Evolutionary conservation across 1,284 basidiomycete species (phyloP), one percentile per base, ranked within the genome.

Genomic region (Abortiporus biennis): DNA sequence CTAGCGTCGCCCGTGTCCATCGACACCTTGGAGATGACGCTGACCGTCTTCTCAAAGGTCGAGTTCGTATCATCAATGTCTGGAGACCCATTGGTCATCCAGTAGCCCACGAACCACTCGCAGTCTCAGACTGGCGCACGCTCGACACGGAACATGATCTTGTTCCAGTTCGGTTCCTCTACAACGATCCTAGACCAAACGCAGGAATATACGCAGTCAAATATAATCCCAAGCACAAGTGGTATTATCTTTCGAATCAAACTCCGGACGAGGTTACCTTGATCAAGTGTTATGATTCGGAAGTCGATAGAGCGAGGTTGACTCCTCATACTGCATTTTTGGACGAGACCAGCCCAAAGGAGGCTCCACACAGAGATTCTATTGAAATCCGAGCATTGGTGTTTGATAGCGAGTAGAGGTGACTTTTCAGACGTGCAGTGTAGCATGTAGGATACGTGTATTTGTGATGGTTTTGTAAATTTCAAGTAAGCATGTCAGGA

Each of bases 41-140:
- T 1, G 63, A 67, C 5, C 62, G 59, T 17, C 65, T 74, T 13
- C 63, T 77, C 16, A 54, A 69, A 44, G 60, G 63, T 13, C 76
- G 82, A 30, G 77, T 69, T 21, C 71, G 69, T 39, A 65, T 78
- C 44, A 69, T 78, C 63, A 78, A 78, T 53, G 63, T 76, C 46
- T 78, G 75, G 76, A 63, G 74, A 24, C 74, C 74, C 2, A 68
- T 78, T 42, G 59, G 51, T 6, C 60, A 71, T 40, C 50, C 69
- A 1, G 73, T 71, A 6, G 55, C 61, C 21, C 69, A 78, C 49
- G 57, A 58, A 46, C 77, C 76, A 0, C 66, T 78, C 37, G 71
- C 69, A 0, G 55, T 76, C 1, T 65, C 64, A 1, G 75, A 77
- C 49, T 72, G 61, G 40, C 62, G 66, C 24, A 57, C 61, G 2